Conservation (phyloP, 805 yeast species). For the Naumovozyma dairenensis region DNA sequence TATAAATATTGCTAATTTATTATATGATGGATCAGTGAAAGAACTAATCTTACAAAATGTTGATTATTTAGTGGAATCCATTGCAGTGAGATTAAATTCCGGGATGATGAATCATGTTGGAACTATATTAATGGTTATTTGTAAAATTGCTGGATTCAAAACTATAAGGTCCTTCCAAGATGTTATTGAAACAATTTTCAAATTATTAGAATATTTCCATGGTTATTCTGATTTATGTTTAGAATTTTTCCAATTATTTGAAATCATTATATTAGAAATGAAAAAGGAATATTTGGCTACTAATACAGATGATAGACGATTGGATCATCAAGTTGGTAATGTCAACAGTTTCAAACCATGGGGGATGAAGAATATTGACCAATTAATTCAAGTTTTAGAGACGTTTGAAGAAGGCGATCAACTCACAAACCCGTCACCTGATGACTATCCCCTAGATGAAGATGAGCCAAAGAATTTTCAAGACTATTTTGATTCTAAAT, state of each 20-base stretch:
- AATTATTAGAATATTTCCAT: conserved; percentile 73
- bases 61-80: conserved; percentile 72
- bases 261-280: conserved; percentile 45
- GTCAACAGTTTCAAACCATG: conserved; percentile 40
- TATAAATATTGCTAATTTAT: conserved; percentile 37
- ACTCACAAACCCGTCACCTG: neutral
- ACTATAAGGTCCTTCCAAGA: conserved; percentile 62
- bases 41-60: conserved; percentile 53
- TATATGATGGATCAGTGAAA: conserved; percentile 49
- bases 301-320: conserved; percentile 17
- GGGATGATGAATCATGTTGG: conserved; percentile 68
- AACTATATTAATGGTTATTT: conserved; percentile 57
- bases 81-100: conserved; percentile 61
- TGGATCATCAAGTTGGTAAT: conserved; percentile 12
- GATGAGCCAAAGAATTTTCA: conserved; percentile 29
- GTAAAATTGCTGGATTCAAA: conserved; percentile 59
- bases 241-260: conserved; percentile 65
- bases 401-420: conserved; percentile 26
- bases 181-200: conserved; percentile 62
- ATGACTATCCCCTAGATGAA: conserved; percentile 10
- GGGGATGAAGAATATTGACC: conserved; percentile 43
- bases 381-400: conserved; percentile 37
- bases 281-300: conserved; percentile 27
- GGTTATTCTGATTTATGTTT: conserved; percentile 66
- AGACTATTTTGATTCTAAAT: conserved; percentile 31